These are phyloP conservation scores for Eucalyptus pauciflora DNA, from an alignment of 345 rosid species.

Conservation along the genomic window DNA sequence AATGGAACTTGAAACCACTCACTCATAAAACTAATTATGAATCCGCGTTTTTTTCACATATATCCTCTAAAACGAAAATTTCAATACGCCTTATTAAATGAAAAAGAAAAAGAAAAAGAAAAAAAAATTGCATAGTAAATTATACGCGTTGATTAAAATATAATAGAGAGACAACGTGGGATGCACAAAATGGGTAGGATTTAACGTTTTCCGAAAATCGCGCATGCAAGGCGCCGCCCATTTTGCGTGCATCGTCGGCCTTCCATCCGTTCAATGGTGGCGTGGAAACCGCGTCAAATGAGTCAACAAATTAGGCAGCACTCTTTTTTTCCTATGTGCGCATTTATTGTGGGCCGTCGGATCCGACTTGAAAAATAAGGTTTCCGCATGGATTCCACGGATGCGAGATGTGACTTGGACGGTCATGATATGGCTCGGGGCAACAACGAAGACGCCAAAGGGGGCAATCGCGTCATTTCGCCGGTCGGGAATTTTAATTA, in stretches of 20 bases:
- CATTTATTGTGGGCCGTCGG: background rate
- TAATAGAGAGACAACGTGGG: background rate
- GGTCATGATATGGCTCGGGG: background rate
- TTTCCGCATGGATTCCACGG: background rate
- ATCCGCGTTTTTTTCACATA: background rate
- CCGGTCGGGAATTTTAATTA: accelerated
- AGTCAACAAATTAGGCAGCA: background rate
- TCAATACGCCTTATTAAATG: background rate
- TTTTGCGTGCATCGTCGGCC: background rate
- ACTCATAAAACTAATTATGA: background rate
- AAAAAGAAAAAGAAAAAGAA: no score
- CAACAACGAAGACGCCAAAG: background rate
- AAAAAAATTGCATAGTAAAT: background rate
- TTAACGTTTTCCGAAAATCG: background rate
- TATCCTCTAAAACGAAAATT: background rate
- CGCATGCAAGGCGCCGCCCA: background rate
- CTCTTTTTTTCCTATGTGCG: background rate
- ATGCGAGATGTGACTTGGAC: background rate
- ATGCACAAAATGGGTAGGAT: background rate
- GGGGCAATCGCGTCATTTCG: background rate
- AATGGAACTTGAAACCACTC: no score
- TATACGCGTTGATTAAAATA: background rate
- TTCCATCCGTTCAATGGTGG: background rate
- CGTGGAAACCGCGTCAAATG: background rate
- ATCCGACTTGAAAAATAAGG: background rate